Conservation (phyloP, 2,329 filamentous ascomycete species). For the Aspergillus terreus region DNA sequence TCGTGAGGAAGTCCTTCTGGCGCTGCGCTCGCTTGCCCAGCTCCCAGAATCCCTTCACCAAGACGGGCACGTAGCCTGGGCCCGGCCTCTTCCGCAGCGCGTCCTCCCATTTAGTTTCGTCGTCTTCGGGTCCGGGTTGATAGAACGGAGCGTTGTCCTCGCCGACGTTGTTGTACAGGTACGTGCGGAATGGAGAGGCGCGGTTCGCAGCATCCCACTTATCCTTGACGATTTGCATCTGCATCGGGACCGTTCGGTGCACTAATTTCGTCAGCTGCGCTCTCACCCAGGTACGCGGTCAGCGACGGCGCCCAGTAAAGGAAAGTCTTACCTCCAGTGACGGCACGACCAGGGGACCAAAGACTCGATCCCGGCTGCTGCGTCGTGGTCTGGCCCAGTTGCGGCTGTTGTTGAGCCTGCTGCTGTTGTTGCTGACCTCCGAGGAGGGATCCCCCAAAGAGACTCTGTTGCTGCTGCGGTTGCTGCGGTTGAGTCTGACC, state of each 20-base stretch:
- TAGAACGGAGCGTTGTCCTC: slow-evolving; percentile 60
- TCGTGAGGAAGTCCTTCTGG: slow-evolving; percentile 55
- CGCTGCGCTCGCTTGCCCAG: slow-evolving; percentile 56
- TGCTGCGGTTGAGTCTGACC: slow-evolving; percentile 31
- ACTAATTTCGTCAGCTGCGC: slow-evolving; percentile 30
- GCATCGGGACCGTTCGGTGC: slow-evolving; percentile 59
- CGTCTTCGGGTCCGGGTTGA: slow-evolving; percentile 54
- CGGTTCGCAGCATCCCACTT: slow-evolving; percentile 58
- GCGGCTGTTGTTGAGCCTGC: slow-evolving; percentile 31
- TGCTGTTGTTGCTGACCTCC: slow-evolving; percentile 27
- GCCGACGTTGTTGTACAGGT: slow-evolving; percentile 61
- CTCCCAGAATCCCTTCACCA: slow-evolving; percentile 58
- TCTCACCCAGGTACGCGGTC: too few relatives aligned
- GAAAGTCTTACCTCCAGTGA: slow-evolving; percentile 36
- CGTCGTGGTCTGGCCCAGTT: slow-evolving; percentile 39
- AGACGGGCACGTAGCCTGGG: slow-evolving; percentile 56
- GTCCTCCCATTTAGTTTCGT: slow-evolving; percentile 62
- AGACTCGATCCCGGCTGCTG: slow-evolving; percentile 38
- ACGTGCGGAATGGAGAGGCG: slow-evolving; percentile 55
- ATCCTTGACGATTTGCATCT: slow-evolving; percentile 57
- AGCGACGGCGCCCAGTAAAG: slow-evolving; percentile 5
- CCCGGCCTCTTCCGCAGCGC: slow-evolving; percentile 58
- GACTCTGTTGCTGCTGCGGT: slow-evolving; percentile 32
- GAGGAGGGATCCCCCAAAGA: slow-evolving; percentile 27
- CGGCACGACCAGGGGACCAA: slow-evolving; percentile 42